These are phyloP conservation scores for Chrysoporthe cubensis DNA, from an alignment of 2,329 filamentous ascomycete species.

Conservation along the genomic window DNA sequence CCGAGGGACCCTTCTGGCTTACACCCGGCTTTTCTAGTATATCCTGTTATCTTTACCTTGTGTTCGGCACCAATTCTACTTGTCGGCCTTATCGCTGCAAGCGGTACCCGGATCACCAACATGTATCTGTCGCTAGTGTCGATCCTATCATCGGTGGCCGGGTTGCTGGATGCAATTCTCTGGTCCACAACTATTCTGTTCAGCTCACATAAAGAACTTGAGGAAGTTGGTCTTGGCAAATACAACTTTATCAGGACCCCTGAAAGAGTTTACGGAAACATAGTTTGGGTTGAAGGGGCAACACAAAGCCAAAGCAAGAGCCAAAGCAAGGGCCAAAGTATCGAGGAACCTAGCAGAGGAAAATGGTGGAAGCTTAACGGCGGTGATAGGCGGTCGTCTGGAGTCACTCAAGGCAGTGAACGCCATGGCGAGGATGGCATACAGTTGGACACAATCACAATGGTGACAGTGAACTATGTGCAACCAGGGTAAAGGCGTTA, in stretches of 20 bases:
- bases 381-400: conserved; percentile 3
- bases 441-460: conserved; percentile 39
- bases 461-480: conserved; percentile 36
- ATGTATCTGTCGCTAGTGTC: conserved; percentile 1
- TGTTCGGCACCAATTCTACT: conserved; percentile 69
- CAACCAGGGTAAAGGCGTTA: neutral
- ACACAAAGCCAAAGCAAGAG: conserved; percentile 6
- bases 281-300: conserved; percentile 40
- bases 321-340: conserved; percentile 5
- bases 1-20: conserved; percentile 37
- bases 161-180: conserved; percentile 58
- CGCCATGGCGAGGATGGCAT: conserved; percentile 25
- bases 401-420: conserved; percentile 2
- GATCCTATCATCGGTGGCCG: conserved; percentile 45
- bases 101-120: conserved; percentile 46
- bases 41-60: conserved; percentile 70
- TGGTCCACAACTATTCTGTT: conserved; percentile 58
- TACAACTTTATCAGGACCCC: conserved; percentile 54
- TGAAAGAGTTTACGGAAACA: conserved; percentile 45
- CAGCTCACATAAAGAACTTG: conserved; percentile 42
- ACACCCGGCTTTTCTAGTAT: conserved; percentile 64
- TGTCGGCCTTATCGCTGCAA: conserved; percentile 61
- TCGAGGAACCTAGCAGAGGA: conserved; percentile 5
- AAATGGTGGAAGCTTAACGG: conserved; percentile 25
- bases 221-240: conserved; percentile 54